Conservation (phyloP, 805 yeast species). For the Lipomyces sp. region DNA sequence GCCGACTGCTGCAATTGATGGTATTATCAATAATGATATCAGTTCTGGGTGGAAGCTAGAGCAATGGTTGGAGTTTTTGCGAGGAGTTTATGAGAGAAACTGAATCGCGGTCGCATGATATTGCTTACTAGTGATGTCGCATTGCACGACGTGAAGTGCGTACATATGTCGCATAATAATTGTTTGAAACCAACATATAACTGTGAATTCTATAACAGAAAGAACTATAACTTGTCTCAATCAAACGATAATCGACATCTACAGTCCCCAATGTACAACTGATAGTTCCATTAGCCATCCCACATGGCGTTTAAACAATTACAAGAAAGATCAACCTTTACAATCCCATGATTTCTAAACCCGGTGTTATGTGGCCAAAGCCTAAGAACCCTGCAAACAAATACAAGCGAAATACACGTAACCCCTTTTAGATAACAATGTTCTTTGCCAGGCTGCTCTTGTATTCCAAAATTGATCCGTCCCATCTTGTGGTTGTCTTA, state of each 20-base stretch:
- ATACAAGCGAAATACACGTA: neutral
- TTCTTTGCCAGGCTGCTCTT: slow-evolving; percentile 92
- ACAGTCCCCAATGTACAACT: neutral
- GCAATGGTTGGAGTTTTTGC: slow-evolving; percentile 46
- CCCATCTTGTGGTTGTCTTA: slow-evolving; percentile 96
- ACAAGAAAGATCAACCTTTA: neutral
- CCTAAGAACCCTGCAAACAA: neutral
- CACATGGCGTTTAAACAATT: neutral
- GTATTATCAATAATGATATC: slow-evolving; percentile 60
- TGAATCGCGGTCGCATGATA: neutral
- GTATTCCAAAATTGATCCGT: slow-evolving; percentile 86
- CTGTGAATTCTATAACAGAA: neutral
- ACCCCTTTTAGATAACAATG: slow-evolving; percentile 57
- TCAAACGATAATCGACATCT: neutral
- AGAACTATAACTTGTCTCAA: neutral
- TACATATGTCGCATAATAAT: too few species aligned
- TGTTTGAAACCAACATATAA: neutral
- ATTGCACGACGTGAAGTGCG: too few species aligned
- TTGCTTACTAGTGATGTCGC: neutral
- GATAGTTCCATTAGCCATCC: neutral
- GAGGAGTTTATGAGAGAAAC: slow-evolving; percentile 19
- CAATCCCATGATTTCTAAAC: neutral
- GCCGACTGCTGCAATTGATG: slow-evolving; percentile 76
- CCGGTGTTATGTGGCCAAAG: neutral
- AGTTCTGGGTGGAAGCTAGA: slow-evolving; percentile 65